Evolutionary conservation across 2,329 filamentous ascomycete genomes (phyloP), one percentile per base, ranked within the genome.

Genomic region (Fusarium xyrophilum): DNA sequence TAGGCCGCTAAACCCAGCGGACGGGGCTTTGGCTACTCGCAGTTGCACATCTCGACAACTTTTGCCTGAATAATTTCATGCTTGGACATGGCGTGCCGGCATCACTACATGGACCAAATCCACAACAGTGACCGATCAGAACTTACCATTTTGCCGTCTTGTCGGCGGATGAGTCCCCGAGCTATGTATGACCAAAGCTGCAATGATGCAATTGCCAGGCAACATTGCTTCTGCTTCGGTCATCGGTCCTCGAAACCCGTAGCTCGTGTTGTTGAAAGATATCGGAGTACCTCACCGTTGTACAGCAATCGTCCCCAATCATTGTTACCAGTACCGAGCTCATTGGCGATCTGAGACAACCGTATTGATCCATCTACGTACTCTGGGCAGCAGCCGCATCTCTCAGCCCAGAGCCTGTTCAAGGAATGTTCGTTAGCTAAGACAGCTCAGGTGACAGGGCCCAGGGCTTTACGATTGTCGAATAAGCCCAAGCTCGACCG

Each of bases 31-130:
- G 58, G 42, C 47, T 46, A 43, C 25, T 47, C 30, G 28, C 40
- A 55, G 72, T 73, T 38, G 47, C 62, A 74, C 72, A 66, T 65
- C 53, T 73, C 51, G 63, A 71, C 36, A 66, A 46, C 55, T 65
- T 65, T 74, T 62, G 69, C 60, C 67, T 67, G 63, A 58, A 54
- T 53, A 43, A 43, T 65, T 61, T 53, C 46, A 63, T 65, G 70
- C 60, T 67, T 63, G 69, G 65, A 53, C 56, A 56, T 50, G 47
- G 47, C 63, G 57, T 58, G 36, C 60, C 44, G 27, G 70, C 72
- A 48, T 55, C 50, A 73, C 71, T 44, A 57, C 54, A 67, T 62
- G 44, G 28, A 52, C 55, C 32, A 63, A 70, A 51, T 44, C 60
- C 64, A 56, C 61, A 58, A 51, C 53, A 44, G 44, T 55, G 40